Percentiles rank a stretch among this genome's conserved stretches.
Evolutionary conservation across 257 asterid genomes (phyloP).

Genomic region (Striga asiatica): DNA sequence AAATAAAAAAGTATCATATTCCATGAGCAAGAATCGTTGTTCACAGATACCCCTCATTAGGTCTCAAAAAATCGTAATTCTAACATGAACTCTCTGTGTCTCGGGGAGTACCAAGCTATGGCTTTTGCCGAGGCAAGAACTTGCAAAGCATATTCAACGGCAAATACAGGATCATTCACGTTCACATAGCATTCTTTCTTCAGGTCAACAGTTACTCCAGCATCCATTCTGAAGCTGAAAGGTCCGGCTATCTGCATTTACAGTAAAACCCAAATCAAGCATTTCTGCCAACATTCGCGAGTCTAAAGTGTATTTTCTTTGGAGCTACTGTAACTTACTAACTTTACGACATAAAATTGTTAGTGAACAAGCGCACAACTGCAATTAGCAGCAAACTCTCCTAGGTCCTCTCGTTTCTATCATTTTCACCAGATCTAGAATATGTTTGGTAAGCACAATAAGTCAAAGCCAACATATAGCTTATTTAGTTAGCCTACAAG

Average conservation of each 20-base stretch:
- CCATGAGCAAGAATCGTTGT: background rate
- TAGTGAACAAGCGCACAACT: background rate
- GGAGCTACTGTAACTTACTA: background rate
- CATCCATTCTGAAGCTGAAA: conserved; percentile 73
- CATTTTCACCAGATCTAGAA: too few relatives aligned
- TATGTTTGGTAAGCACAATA: too few relatives aligned
- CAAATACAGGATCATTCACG: conserved; percentile 52
- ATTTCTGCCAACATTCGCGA: too few relatives aligned
- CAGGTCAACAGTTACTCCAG: conserved; percentile 41
- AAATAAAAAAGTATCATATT: too few relatives aligned
- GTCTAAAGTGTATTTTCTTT: background rate
- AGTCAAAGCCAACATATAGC: too few relatives aligned
- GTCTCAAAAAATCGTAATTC: conserved; percentile 71
- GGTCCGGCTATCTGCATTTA: conserved; percentile 70
- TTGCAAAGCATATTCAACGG: conserved; percentile 67
- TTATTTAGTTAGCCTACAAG: too few relatives aligned
- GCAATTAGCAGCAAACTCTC: background rate
- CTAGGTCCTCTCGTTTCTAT: background rate
- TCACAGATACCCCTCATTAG: conserved; percentile 9
- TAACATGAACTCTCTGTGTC: conserved; percentile 66
- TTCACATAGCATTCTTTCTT: conserved; percentile 33
- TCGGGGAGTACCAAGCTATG: conserved; percentile 76
- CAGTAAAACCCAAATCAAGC: background rate
- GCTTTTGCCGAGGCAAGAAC: conserved; percentile 87
- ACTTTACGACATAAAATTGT: background rate